These are phyloP conservation scores for Myriosclerotinia duriaeana DNA, from an alignment of 2,329 filamentous ascomycete genomes.

Conservation along the genomic window DNA sequence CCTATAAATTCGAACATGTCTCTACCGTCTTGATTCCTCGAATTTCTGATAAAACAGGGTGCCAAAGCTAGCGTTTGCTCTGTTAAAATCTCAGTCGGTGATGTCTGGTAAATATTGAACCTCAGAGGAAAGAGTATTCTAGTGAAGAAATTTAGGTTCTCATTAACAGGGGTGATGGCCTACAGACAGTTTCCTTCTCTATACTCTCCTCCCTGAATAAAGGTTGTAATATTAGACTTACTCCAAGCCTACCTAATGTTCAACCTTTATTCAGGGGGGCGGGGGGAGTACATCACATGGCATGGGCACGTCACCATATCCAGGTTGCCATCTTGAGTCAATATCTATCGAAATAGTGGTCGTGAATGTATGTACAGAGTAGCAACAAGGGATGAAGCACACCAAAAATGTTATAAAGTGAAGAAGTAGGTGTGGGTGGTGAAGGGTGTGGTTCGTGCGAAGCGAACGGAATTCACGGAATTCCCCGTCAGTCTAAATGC, in stretches of 20 bases:
- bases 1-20: neutral
- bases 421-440: neutral
- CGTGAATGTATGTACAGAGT: neutral
- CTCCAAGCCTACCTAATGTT: no score
- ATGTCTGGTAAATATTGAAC: neutral
- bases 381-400: neutral
- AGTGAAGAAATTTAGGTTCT: neutral
- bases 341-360: neutral
- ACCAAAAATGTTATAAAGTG: no score
- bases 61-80: no score
- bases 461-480: neutral
- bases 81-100: neutral
- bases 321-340: neutral
- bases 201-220: neutral
- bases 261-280: no score
- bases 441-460: neutral
- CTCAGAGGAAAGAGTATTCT: neutral
- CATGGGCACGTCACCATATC: neutral
- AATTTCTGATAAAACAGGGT: neutral
- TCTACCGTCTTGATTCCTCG: neutral
- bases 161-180: neutral
- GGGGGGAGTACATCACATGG: neutral
- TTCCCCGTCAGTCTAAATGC: neutral
- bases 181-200: neutral
- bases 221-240: no score